Base-by-base conservation (phyloP, 306 rosid species). In the Pyrus bretschneideri region DNA sequence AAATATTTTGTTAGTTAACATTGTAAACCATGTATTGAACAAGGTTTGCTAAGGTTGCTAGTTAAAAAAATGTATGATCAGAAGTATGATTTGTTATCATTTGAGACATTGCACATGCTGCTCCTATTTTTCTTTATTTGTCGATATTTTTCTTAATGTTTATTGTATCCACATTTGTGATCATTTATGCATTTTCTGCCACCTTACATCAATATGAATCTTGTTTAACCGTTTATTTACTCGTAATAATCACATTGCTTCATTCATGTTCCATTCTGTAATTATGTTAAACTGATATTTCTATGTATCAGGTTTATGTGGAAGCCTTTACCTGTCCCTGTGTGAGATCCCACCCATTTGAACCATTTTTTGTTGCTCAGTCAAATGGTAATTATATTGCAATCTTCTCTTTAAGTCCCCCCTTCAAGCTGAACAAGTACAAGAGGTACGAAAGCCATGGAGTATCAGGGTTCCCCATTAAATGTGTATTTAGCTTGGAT, bases 261-360 rank as follows among this genome's bases (percentile, higher is more conserved):
- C 27, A 18, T 66, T 35, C 58, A 15, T 55, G 52, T 67, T 38
- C 74, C 38, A 27, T 25, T 40, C 33, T 40, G 54, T 7, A 6
- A 38, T 38, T n/a, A 6, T n/a, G 25, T 51, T 65, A 21, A 29
- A 52, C 74, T 40, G 45, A 79, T 30, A 66, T 54, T 81, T 66
- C 79, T 80, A 30, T 59, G 52, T 80, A 23, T 74, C 91, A 96
- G 96, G 92, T 96, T 45, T 96, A 91, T 70, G 97, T 87, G 66
- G 99, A 95, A 87, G 99, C 97, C 76, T 95, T 84, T 69, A 92
- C 97, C 23, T 95, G 97, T 80, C 97, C 98, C 31, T 85, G 90
- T 65, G 86, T 95, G 71, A 86, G 92, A 79, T 33, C 72, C 84
- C 98, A 90, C 83, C 95, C 93, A 29, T 83, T 81, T 60, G 96